These are phyloP conservation scores for Beauveria sp. DNA, from an alignment of 2,329 filamentous ascomycete species.

Conservation along the genomic window DNA sequence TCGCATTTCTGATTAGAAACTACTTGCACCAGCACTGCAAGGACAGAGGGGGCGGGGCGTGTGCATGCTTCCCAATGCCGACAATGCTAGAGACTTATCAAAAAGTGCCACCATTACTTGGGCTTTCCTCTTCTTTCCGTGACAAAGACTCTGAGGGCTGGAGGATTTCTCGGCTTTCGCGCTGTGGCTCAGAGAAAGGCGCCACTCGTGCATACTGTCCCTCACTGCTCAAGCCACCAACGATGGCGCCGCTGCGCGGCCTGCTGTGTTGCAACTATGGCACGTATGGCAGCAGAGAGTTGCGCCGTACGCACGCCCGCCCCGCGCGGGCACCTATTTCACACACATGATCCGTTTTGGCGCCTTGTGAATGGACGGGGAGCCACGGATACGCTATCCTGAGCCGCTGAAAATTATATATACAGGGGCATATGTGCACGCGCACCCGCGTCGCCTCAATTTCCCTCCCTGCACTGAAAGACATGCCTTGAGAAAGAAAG, in stretches of 20 bases:
- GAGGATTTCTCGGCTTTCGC: too few species aligned
- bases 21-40: background rate
- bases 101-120: too few species aligned
- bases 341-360: conserved; percentile 1
- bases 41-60: background rate
- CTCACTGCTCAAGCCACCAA: too few species aligned
- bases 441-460: background rate
- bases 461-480: background rate
- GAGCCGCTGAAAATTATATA: background rate
- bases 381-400: background rate
- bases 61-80: conserved; percentile 2
- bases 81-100: background rate
- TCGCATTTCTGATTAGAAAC: background rate
- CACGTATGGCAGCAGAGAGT: too few species aligned
- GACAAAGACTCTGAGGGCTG: too few species aligned
- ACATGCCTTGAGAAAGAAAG: background rate
- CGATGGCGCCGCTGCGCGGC: too few species aligned
- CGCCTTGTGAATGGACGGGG: background rate
- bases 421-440: background rate
- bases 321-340: background rate
- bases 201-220: too few species aligned
- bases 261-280: too few species aligned
- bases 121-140: background rate
- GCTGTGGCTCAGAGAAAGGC: too few species aligned
- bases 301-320: background rate